A percentile compares a stretch with the other conserved stretches of the same genome.
phyloP scores from a whole-genome alignment of 2,329 filamentous ascomycete genomes.

The Fusarium annulatum region DNA sequence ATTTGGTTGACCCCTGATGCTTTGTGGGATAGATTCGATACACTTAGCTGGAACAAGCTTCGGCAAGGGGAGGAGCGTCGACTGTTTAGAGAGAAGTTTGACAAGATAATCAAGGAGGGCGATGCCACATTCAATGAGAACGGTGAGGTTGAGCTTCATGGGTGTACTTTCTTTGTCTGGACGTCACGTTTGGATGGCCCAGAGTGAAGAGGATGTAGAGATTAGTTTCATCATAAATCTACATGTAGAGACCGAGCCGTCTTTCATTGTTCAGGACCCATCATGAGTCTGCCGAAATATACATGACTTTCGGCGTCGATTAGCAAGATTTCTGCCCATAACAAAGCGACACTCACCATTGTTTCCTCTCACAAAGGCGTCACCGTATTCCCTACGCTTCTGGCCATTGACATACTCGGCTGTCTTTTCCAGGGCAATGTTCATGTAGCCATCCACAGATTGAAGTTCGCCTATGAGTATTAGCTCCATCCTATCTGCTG shows the following conservation, averaged over 20 bases:
- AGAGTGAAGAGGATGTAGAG: background rate
- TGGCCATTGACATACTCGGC: constrained; percentile 90
- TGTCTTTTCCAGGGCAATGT: constrained; percentile 96
- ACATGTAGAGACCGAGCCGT: constrained; percentile 19
- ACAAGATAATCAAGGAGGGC: constrained; percentile 62
- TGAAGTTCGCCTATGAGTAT: constrained; percentile 81
- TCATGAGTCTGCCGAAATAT: constrained; percentile 72
- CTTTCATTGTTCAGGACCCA: constrained; percentile 33
- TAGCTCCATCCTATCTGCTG: background rate
- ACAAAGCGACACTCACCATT: constrained; percentile 73
- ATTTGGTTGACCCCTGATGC: constrained; percentile 69
- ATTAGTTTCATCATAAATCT: background rate
- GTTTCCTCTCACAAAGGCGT: constrained; percentile 95
- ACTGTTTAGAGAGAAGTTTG: constrained; percentile 61
- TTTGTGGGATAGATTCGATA: constrained; percentile 72
- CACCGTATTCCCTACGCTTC: constrained; percentile 85
- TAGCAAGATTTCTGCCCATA: background rate
- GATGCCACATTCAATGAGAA: constrained; percentile 69
- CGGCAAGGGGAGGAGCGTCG: constrained; percentile 63
- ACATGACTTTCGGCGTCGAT: constrained; percentile 67
- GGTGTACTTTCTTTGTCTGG: constrained; percentile 72
- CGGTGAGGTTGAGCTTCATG: constrained; percentile 73
- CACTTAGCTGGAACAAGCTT: constrained; percentile 74
- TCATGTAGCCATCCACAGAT: constrained; percentile 99
- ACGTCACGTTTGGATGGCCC: constrained; percentile 55